Base-by-base conservation (phyloP, 768 basidiomycete species). In the Termitomyces sp. region DNA sequence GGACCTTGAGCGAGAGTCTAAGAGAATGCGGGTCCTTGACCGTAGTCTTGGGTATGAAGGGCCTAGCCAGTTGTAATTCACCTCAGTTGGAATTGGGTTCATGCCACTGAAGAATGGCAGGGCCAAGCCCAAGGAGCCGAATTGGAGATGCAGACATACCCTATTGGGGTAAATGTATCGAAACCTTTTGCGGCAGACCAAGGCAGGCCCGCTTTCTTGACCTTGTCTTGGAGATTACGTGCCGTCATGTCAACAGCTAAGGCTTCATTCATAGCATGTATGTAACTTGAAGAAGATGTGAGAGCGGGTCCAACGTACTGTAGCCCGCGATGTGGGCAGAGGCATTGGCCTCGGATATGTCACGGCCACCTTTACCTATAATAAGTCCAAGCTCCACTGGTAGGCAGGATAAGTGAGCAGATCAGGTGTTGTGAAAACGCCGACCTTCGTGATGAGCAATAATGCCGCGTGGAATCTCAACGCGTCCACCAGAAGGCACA, bases 101-200 rank as follows among this genome's bases (percentile, higher is more conserved):
- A 50, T 24, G 49, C 49, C 49, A 38, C 35, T 38, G 24, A 26
- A 38, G 35, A 22, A 37, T 11, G 37, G 24, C 24, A 19, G 24
- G 26, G 49, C 49, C 49, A 50, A 40, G 49, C 49, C 24, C n/a
- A 53, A 54, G 24, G 34, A 32, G 15, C 41, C 47, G 37, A 41
- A 47, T 34, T 19, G 35, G 53, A 37, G 32, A 47, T 37, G 49
- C 28, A 53, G 38, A 66, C 69, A 41, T 64, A 91, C 93, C 93
- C 87, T 59, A 96, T 80, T 2, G 94, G 94, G 5, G 90, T 93
- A 73, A 95, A 98, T 0, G 93, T 95, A 68, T 99, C 96, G 62
- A 98, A 97, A 2, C 96, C 96, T 70, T 99, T 98, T 2, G 87
- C 91, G 11, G 94, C 80, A n/a, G 87, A 85, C 97, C 97, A 99